Evolutionary conservation across 371 early-diverging fungal species (phyloP).

Genomic region (Lichtheimia corymbifera): DNA sequence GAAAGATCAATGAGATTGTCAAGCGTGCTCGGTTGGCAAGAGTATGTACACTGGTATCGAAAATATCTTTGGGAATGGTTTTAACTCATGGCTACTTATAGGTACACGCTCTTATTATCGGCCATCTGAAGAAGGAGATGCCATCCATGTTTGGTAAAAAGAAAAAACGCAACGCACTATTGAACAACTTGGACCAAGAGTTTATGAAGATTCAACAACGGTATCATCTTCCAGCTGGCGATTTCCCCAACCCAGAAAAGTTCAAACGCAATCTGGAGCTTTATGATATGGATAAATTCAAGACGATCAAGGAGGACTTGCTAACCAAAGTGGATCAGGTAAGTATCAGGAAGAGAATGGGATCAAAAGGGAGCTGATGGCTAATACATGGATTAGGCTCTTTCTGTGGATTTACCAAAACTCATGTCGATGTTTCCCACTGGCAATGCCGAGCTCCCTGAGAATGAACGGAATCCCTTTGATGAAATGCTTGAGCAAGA

Average conservation of each 20-base stretch:
- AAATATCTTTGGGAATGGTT: neutral
- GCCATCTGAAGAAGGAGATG: slow-evolving; percentile 78
- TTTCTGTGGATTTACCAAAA: slow-evolving; percentile 31
- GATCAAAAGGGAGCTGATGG: neutral
- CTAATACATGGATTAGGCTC: slow-evolving; percentile 13
- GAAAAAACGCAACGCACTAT: slow-evolving; percentile 71
- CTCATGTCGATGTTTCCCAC: slow-evolving; percentile 42
- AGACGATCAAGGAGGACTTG: slow-evolving; percentile 68
- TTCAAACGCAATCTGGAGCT: slow-evolving; percentile 61
- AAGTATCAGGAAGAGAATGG: neutral
- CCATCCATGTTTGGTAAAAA: slow-evolving; percentile 81
- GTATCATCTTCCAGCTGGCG: slow-evolving; percentile 71
- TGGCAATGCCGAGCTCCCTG: slow-evolving; percentile 34
- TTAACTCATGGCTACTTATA: slow-evolving; percentile 7
- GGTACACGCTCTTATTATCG: slow-evolving; percentile 81
- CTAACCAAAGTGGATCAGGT: slow-evolving; percentile 59
- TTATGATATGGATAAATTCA: slow-evolving; percentile 80
- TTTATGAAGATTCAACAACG: slow-evolving; percentile 73
- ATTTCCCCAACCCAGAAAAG: slow-evolving; percentile 71
- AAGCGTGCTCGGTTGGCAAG: slow-evolving; percentile 81
- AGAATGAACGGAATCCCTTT: slow-evolving; percentile 38
- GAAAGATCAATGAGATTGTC: slow-evolving; percentile 89
- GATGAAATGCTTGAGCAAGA: slow-evolving; percentile 13
- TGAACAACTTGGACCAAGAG: slow-evolving; percentile 71
- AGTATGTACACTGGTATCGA: slow-evolving; percentile 17